Conservation (phyloP, 2,329 filamentous ascomycete species). For the Aspergillus arachidicola region DNA sequence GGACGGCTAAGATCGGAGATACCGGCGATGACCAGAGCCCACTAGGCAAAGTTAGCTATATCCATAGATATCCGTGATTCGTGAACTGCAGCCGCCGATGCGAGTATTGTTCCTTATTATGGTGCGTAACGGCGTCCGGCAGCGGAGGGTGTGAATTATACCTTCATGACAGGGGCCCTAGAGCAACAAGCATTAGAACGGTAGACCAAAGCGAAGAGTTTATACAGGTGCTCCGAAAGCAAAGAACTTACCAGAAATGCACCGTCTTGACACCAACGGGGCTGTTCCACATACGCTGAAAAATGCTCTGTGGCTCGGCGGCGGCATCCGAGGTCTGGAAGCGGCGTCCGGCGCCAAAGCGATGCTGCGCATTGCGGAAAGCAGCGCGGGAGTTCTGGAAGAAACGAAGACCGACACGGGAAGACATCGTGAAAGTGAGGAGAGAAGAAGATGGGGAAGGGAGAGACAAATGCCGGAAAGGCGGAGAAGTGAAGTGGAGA, state of each 20-base stretch:
- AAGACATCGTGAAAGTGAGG: slow-evolving; percentile 50
- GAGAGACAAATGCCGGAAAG: slow-evolving; percentile 16
- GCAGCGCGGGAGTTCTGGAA: slow-evolving; percentile 54
- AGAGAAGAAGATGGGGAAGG: slow-evolving; percentile 10
- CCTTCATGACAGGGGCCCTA: slow-evolving; percentile 93
- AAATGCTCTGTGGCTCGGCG: slow-evolving; percentile 51
- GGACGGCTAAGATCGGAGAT: slow-evolving; percentile 90
- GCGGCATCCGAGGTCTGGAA: slow-evolving; percentile 70
- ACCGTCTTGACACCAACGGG: slow-evolving; percentile 87
- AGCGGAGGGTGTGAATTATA: slow-evolving; percentile 35
- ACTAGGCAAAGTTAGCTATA: slow-evolving; percentile 53
- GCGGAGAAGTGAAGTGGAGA: slow-evolving; percentile 11
- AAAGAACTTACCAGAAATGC: slow-evolving; percentile 79
- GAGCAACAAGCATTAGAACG: not conserved
- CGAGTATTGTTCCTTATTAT: not conserved
- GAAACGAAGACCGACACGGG: slow-evolving; percentile 61
- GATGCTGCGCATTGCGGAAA: slow-evolving; percentile 57
- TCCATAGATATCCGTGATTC: not conserved
- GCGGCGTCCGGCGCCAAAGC: slow-evolving; percentile 58
- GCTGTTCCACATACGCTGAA: slow-evolving; percentile 82
- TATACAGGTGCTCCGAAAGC: not conserved
- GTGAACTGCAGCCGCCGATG: not conserved
- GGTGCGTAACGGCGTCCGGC: not conserved
- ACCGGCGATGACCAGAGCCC: slow-evolving; percentile 89
- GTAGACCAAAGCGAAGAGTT: not conserved